These are phyloP conservation scores for Exophiala dermatitidis DNA, from an alignment of 2,329 filamentous ascomycete genomes.

Conservation along the genomic window DNA sequence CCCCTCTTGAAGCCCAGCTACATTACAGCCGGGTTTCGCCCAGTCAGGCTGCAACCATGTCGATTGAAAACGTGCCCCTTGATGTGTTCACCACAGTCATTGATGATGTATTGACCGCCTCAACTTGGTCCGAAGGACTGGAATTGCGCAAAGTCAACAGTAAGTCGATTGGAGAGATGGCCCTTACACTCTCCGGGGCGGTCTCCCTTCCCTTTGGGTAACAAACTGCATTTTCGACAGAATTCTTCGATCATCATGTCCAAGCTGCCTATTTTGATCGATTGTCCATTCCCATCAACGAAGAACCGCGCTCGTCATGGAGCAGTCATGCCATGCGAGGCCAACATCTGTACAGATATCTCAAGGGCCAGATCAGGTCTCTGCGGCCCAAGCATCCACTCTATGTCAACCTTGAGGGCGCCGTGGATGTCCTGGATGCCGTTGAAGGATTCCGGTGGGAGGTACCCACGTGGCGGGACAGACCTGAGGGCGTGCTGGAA, in stretches of 20 bases:
- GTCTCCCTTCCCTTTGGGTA: background rate
- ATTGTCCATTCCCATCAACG: background rate
- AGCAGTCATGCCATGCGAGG: background rate
- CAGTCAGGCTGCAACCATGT: background rate
- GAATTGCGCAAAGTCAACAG: slow-evolving; percentile 1
- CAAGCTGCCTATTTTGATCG: slow-evolving; percentile 6
- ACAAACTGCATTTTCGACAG: background rate
- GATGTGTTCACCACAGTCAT: slow-evolving; percentile 3
- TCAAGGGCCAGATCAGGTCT: slow-evolving; percentile 2
- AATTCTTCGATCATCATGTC: slow-evolving; percentile 4
- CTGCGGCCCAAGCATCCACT: background rate
- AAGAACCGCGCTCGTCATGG: background rate
- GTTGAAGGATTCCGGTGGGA: background rate
- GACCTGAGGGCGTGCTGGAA: background rate
- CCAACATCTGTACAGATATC: slow-evolving; percentile 1
- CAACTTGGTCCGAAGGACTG: slow-evolving; percentile 2
- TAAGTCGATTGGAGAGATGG: background rate
- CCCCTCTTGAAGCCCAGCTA: no score
- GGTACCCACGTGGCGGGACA: background rate
- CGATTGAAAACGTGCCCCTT: background rate
- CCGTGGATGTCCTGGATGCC: slow-evolving; percentile 1
- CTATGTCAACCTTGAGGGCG: background rate
- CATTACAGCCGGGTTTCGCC: background rate
- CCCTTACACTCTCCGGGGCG: background rate
- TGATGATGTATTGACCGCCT: background rate